phyloP scores from a whole-genome alignment of 2,329 filamentous ascomycete genomes.

The Aspergillus sclerotialis region DNA sequence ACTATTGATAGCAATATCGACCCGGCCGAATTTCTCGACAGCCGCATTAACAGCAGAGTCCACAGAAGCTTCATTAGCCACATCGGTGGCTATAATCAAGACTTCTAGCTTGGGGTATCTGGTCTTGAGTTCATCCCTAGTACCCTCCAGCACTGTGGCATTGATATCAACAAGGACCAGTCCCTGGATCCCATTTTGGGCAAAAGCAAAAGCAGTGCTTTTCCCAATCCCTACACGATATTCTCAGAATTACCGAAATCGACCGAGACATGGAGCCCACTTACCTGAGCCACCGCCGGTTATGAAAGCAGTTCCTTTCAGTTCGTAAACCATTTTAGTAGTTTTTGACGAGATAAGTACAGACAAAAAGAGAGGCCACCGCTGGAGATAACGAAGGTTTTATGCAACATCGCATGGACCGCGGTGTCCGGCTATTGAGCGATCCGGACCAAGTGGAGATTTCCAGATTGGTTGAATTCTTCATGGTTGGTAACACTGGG shows the following conservation, averaged over 20 bases:
- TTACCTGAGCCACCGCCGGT: slow-evolving; percentile 18
- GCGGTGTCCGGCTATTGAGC: no score
- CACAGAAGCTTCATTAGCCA: slow-evolving; percentile 39
- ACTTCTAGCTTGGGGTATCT: slow-evolving; percentile 37
- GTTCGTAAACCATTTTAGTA: slow-evolving; percentile 9
- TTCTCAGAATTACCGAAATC: not conserved
- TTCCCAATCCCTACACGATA: slow-evolving; percentile 44
- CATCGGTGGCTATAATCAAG: slow-evolving; percentile 39
- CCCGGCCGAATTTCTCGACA: slow-evolving; percentile 43
- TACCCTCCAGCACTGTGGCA: slow-evolving; percentile 27
- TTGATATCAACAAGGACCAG: slow-evolving; percentile 48
- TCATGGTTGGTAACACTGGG: no score
- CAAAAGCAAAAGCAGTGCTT: slow-evolving; percentile 44
- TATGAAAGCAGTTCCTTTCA: slow-evolving; percentile 22
- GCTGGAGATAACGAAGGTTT: no score
- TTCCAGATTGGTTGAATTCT: no score
- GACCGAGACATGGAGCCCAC: not conserved
- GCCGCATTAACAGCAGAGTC: slow-evolving; percentile 37
- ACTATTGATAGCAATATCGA: slow-evolving; percentile 52
- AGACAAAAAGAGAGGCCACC: no score
- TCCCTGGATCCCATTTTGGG: slow-evolving; percentile 39
- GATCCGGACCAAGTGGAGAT: no score
- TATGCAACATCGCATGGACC: no score
- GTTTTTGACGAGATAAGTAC: no score
- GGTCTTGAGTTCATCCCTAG: slow-evolving; percentile 21